Evolutionary conservation across 164 flowering plant genomes (phyloP).

Genomic region (Nelumbo lutea): DNA sequence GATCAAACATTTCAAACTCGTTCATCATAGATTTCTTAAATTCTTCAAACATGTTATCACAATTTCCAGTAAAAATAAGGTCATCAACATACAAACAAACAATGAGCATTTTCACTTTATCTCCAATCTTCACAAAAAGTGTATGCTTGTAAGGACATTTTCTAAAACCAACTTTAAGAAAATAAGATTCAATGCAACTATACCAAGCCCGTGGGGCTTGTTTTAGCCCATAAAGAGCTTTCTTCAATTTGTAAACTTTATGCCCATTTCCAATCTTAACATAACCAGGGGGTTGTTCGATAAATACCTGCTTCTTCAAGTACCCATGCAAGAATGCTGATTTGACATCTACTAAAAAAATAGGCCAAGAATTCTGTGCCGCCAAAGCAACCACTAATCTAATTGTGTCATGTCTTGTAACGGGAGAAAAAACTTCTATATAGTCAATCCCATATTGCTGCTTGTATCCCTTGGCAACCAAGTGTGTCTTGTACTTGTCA

Average conservation of each 20-base stretch:
- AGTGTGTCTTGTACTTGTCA: conserved; percentile 6
- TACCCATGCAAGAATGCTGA: conserved; percentile 10
- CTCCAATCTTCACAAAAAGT: conserved; percentile 3
- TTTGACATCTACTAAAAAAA: conserved; percentile 9
- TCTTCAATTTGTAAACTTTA: conserved; percentile 8
- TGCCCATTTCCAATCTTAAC: background rate
- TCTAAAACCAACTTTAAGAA: background rate
- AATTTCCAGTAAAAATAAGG: conserved; percentile 9
- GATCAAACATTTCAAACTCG: background rate
- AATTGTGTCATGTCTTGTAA: too few relatives aligned
- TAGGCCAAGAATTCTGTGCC: conserved; percentile 10
- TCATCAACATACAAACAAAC: too few relatives aligned
- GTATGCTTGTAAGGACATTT: too few relatives aligned
- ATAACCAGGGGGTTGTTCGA: conserved; percentile 9
- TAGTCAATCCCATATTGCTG: conserved; percentile 3
- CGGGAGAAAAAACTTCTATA: conserved; percentile 9
- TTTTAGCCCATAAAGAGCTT: too few relatives aligned
- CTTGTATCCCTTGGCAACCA: conserved; percentile 11
- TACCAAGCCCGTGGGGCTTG: too few relatives aligned
- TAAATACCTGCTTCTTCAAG: conserved; percentile 8
- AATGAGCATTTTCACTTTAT: background rate
- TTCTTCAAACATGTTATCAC: conserved; percentile 2
- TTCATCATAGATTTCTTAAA: conserved; percentile 7
- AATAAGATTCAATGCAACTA: conserved; percentile 5
- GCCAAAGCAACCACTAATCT: too few relatives aligned